Conservation (phyloP, 495 filamentous ascomycete species). For the Trichoderma erinaceum region DNA sequence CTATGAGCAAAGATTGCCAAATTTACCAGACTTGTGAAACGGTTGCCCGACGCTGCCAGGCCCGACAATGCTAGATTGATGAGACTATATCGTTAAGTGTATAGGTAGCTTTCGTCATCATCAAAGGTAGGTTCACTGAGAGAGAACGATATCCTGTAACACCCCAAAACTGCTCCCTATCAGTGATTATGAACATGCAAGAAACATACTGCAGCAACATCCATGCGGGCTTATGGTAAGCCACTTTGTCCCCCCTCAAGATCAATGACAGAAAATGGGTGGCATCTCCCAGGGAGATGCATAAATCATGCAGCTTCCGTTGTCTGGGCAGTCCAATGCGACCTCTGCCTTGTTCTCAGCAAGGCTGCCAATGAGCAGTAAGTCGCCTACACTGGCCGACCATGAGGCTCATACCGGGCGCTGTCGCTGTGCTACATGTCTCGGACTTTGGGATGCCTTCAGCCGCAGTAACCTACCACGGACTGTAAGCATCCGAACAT, state of each 20-base stretch:
- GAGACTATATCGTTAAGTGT: not conserved
- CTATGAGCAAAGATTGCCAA: not conserved
- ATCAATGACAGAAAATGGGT: too few species aligned
- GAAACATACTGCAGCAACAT: not conserved
- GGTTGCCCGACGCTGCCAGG: not conserved
- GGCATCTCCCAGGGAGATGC: too few species aligned
- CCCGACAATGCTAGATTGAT: not conserved
- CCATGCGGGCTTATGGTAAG: too few species aligned
- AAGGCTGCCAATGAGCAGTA: not conserved
- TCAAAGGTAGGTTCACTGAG: not conserved
- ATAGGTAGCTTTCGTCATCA: not conserved
- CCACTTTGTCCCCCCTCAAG: too few species aligned
- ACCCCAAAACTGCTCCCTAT: not conserved
- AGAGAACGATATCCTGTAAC: not conserved
- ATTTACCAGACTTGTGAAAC: not conserved
- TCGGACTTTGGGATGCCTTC: slow-evolving; percentile 1
- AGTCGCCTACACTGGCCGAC: not conserved
- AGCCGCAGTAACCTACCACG: not conserved
- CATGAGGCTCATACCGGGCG: not conserved
- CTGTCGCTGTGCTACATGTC: not conserved
- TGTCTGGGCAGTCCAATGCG: too few species aligned
- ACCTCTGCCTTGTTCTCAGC: not conserved
- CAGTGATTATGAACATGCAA: not conserved
- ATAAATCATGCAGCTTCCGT: too few species aligned
- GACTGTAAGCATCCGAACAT: not conserved